Conservation (phyloP, 2,329 filamentous ascomycete genomes). For the Mycosphaerella arachidis region DNA sequence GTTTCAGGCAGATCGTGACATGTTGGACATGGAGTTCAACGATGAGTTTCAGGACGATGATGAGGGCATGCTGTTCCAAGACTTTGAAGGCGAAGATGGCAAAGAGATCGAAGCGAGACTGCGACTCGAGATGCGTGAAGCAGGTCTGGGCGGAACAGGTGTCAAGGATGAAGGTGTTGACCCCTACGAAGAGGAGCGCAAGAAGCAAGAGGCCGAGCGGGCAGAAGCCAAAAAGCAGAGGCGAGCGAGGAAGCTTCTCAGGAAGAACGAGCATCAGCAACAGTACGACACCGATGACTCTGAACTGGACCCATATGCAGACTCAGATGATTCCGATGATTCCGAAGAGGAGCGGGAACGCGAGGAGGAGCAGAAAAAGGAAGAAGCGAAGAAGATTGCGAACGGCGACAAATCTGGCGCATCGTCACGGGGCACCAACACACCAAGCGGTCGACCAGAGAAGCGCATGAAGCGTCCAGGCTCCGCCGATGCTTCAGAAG, state of each 20-base stretch:
- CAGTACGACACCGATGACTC: slow-evolving; percentile 69
- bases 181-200: slow-evolving; percentile 61
- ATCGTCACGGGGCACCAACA: slow-evolving; percentile 66
- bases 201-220: slow-evolving; percentile 64
- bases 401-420: slow-evolving; percentile 51
- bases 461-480: slow-evolving; percentile 70
- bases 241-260: slow-evolving; percentile 71
- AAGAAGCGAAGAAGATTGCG: slow-evolving; percentile 46
- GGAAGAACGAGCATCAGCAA: slow-evolving; percentile 78
- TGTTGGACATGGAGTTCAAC: slow-evolving; percentile 62
- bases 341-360: slow-evolving; percentile 62
- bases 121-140: slow-evolving; percentile 75
- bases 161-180: slow-evolving; percentile 51
- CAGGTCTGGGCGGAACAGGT: slow-evolving; percentile 68
- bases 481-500: slow-evolving; percentile 82
- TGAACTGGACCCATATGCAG: slow-evolving; percentile 42
- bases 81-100: slow-evolving; percentile 71
- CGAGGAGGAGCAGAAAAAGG: slow-evolving; percentile 53
- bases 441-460: slow-evolving; percentile 55
- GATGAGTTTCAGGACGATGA: slow-evolving; percentile 84
- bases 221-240: slow-evolving; percentile 71
- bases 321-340: slow-evolving; percentile 54
- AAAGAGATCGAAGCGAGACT: slow-evolving; percentile 61
- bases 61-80: slow-evolving; percentile 71
- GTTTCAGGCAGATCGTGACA: slow-evolving; percentile 55